Evolutionary conservation across 352 stramenopile genomes (phyloP).

Genomic region (Pythium folliculosum): DNA sequence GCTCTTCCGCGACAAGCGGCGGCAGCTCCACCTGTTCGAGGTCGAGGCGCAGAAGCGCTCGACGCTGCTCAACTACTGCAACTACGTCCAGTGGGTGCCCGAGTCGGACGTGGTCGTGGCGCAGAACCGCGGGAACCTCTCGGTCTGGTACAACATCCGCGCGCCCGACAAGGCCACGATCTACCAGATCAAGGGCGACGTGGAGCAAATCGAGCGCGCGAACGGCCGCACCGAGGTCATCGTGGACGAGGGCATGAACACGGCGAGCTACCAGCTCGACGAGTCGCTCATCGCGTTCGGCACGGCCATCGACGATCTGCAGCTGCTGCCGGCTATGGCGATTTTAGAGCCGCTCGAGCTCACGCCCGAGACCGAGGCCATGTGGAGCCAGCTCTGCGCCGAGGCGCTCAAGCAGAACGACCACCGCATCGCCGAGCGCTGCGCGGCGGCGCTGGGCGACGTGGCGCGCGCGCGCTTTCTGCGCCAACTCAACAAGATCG

Average conservation of each 20-base stretch:
- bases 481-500: slow-evolving; percentile 90
- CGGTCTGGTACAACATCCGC: slow-evolving; percentile 96
- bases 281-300: slow-evolving; percentile 94
- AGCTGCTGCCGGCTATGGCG: slow-evolving; percentile 90
- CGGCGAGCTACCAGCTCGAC: slow-evolving; percentile 91
- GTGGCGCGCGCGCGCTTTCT: slow-evolving; percentile 88
- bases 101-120: slow-evolving; percentile 94
- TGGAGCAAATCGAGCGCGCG: slow-evolving; percentile 93
- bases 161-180: slow-evolving; percentile 93
- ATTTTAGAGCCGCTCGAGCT: slow-evolving; percentile 93
- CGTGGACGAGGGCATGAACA: slow-evolving; percentile 94
- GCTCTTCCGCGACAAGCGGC: slow-evolving; percentile 92
- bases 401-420: slow-evolving; percentile 87
- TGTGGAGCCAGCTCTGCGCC: slow-evolving; percentile 92
- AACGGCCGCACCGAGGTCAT: slow-evolving; percentile 94
- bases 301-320: slow-evolving; percentile 91
- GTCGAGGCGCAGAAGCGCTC: slow-evolving; percentile 82
- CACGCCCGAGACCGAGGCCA: slow-evolving; percentile 90
- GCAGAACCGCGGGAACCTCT: slow-evolving; percentile 91
- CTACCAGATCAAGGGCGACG: slow-evolving; percentile 94
- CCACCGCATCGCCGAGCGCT: slow-evolving; percentile 90
- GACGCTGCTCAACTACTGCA: slow-evolving; percentile 94
- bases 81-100: slow-evolving; percentile 97
- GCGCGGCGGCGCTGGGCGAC: slow-evolving; percentile 90
- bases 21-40: slow-evolving; percentile 92